Base-by-base conservation (phyloP, 345 rosid genomes). In the Arabidopsis suecica region DNA sequence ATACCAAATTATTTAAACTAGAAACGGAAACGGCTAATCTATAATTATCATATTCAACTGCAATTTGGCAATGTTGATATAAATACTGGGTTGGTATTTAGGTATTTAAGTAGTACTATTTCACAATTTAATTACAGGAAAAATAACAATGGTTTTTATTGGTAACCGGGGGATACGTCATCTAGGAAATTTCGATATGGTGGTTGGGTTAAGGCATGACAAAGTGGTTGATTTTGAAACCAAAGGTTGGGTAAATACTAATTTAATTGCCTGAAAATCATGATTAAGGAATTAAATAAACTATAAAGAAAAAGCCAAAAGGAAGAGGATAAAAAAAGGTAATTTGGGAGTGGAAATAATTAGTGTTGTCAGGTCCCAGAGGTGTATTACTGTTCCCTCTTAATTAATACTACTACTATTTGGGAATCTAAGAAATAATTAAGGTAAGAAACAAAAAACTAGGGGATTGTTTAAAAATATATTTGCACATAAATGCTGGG, bases 281-380 rank as follows among this genome's bases (percentile, higher is more conserved):
- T 77, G 68, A 77, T 65, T 71, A 77, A 55, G 60, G 65, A 68
- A 65, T 56, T 63, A 63, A 37, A 71, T 55, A 71, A 58, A 49
- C 22, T 23, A 71, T 9, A 77, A 64, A 71, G 67, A 71, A 71
- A 71, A 64, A 38, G 48, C 67, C 76, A 56, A 65, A 72, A 70
- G 42, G 58, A 64, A 74, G 65, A 73, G 48, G 49, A 36, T 49
- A 51, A 55, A 76, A 33, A 48, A 61, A 47, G 73, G 40, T 58
- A 48, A 62, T 14, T 70, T 22, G 45, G 40, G 78, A 58, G 81
- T 65, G 68, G 65, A 38, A 80, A 73, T 62, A 48, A 62, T 45
- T 72, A 73, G 78, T 41, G 64, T 71, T 54, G 60, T 48, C 65
- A 70, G 86, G 78, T 60, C 86, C 83, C 78, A 68, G 61, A 60